Evolutionary conservation across 2,329 filamentous ascomycete genomes (phyloP).

Genomic region (Exophiala calicioides): DNA sequence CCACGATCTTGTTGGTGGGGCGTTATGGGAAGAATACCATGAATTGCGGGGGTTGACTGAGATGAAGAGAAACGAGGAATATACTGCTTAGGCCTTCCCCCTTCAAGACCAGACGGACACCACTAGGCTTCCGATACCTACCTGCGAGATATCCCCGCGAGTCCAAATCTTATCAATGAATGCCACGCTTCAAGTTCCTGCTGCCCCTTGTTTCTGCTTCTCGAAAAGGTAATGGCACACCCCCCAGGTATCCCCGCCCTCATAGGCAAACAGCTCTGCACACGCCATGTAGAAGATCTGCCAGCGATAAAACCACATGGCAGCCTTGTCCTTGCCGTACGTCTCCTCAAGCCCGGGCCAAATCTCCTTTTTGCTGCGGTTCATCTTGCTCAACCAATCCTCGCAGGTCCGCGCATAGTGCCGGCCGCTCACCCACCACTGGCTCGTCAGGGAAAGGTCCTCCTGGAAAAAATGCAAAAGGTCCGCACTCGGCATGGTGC

Average conservation of each 20-base stretch:
- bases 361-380: constrained; percentile 57
- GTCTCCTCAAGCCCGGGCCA: constrained; percentile 66
- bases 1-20: too few species aligned
- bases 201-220: constrained; percentile 43
- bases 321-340: constrained; percentile 61
- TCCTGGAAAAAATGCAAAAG: constrained; percentile 67
- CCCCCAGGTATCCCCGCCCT: constrained; percentile 67
- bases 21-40: constrained; percentile 24
- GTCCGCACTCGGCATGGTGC: constrained; percentile 70
- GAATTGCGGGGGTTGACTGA: not conserved
- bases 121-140: too few species aligned
- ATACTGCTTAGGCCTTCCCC: too few species aligned
- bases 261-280: constrained; percentile 67
- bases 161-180: not conserved
- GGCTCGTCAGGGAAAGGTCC: constrained; percentile 59
- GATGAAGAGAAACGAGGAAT: not conserved
- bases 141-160: not conserved
- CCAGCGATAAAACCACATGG: constrained; percentile 69
- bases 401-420: constrained; percentile 72
- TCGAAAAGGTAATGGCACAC: constrained; percentile 68
- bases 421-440: constrained; percentile 71
- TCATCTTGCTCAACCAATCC: constrained; percentile 42
- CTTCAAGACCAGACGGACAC: too few species aligned
- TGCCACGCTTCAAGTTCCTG: not conserved
- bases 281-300: constrained; percentile 73